Evolutionary conservation across 805 yeast species (phyloP).

Genomic region (Yamadazyma paraphyllophila): DNA sequence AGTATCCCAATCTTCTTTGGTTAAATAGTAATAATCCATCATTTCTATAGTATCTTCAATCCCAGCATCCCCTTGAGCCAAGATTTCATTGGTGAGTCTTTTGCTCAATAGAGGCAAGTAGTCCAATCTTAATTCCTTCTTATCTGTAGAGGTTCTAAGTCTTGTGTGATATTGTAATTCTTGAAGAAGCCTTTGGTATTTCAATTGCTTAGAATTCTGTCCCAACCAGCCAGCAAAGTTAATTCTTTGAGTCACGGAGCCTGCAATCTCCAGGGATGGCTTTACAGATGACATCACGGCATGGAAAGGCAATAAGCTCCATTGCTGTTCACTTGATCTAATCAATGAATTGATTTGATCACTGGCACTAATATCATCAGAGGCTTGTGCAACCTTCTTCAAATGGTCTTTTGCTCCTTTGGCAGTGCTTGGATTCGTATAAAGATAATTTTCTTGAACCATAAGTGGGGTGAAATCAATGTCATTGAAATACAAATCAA

Average conservation of each 20-base stretch:
- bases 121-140: constrained; percentile 69
- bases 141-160: constrained; percentile 73
- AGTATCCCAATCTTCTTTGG: constrained; percentile 90
- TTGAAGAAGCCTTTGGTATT: constrained; percentile 74
- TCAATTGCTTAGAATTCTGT: constrained; percentile 79
- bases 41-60: constrained; percentile 61
- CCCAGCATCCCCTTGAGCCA: constrained; percentile 57
- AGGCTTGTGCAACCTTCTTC: constrained; percentile 68
- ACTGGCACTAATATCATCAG: constrained; percentile 81
- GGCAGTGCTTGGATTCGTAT: constrained; percentile 55
- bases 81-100: constrained; percentile 58
- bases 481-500: constrained; percentile 89
- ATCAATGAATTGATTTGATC: constrained; percentile 80
- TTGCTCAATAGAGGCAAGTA: constrained; percentile 66
- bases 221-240: constrained; percentile 88
- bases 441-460: constrained; percentile 91
- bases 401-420: constrained; percentile 51
- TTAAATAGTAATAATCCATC: constrained; percentile 82
- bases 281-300: constrained; percentile 81
- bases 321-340: constrained; percentile 87
- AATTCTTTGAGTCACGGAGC: constrained; percentile 64
- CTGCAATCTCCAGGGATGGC: constrained; percentile 76
- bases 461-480: constrained; percentile 91
- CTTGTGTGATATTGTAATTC: constrained; percentile 88
- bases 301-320: constrained; percentile 91